Evolutionary conservation across 768 basidiomycete genomes (phyloP), one percentile per base, ranked within the genome.

Genomic region (Mrakia hoshinonis): DNA sequence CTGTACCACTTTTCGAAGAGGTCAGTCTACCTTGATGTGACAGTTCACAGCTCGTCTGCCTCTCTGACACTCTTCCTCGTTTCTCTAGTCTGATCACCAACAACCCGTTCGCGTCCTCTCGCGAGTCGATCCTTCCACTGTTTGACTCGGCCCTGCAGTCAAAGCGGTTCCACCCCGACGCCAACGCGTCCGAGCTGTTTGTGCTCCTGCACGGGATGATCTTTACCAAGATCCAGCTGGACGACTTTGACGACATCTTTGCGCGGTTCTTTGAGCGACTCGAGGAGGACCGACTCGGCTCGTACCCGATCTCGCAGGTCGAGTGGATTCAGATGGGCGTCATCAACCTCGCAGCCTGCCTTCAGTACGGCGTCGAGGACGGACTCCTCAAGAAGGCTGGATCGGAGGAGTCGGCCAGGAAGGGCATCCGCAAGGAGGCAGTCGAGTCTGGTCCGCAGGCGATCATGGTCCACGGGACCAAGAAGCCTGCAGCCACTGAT

Each of bases 281-380:
- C 3, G 84, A 87, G 66, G 88, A 93, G 70, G 91, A 94, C 60
- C 31, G 74, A 47, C 43, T 66, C 36, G 72, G 70, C 49, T 22
- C 63, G 66, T 46, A 49, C 34, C 73, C 69, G 20, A 74, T 79
- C 39, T 68, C 74, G 26, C 77, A 79, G 77, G 86, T 87, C 36
- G 91, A 95, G 69, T 99, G 96, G 96, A 88, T 91, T 75, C 92
- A 94, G 89, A 95, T 98, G 91, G 95, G 86, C 0, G 82, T 89
- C 58, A 83, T 91, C 75, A 95, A 95, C 78, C 83, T 97, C 39
- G 83, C 85, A 4, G 85, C 89, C 0, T 79, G 96, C 11, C 81
- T 97, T 76, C 93, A 98, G 79, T 98, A 94, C 75, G 95, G 96
- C 43, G 83, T 86, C 34, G 83, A 87, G 3, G 84, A 83, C 6